These are phyloP conservation scores for Xeromyces bisporus DNA, from an alignment of 495 filamentous ascomycete species.

Conservation along the genomic window DNA sequence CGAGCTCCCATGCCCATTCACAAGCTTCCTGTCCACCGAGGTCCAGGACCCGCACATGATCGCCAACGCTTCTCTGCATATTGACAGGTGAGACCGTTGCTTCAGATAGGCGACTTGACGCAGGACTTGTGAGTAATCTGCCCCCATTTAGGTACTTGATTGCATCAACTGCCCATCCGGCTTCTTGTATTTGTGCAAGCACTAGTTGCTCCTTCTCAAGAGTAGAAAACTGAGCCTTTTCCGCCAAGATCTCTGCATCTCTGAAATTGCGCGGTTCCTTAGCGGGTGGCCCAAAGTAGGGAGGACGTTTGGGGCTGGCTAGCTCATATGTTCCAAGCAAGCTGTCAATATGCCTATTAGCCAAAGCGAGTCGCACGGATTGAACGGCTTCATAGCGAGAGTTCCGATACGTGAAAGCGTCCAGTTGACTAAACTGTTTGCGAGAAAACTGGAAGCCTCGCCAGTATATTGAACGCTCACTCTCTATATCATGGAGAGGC, in stretches of 20 bases:
- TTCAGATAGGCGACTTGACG: conserved; percentile 37
- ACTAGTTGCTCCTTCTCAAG: conserved; percentile 69
- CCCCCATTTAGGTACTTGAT: conserved; percentile 64
- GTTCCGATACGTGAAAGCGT: conserved; percentile 68
- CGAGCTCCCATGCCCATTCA: conserved; percentile 93
- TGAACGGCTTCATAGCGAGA: conserved; percentile 81
- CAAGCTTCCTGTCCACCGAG: conserved; percentile 70
- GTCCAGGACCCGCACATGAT: conserved; percentile 52
- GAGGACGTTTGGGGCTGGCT: conserved; percentile 26
- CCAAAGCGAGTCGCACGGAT: conserved; percentile 52
- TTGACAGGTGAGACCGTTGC: conserved; percentile 4
- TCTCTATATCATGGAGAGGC: conserved; percentile 17
- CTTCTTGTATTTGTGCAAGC: conserved; percentile 50
- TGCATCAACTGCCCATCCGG: conserved; percentile 70
- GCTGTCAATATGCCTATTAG: conserved; percentile 47
- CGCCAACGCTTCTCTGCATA: conserved; percentile 4
- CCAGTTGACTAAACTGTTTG: conserved; percentile 38
- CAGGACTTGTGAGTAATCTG: conserved; percentile 59
- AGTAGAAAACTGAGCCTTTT: conserved; percentile 32
- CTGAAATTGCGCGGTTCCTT: conserved; percentile 36
- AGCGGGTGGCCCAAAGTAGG: conserved; percentile 34
- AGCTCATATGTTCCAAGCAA: conserved; percentile 63
- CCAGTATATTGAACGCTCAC: conserved; percentile 74
- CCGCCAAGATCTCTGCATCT: conserved; percentile 20
- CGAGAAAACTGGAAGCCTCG: conserved; percentile 65